Conservation (phyloP, 345 rosid species). For the Eucalyptus cloeziana region DNA sequence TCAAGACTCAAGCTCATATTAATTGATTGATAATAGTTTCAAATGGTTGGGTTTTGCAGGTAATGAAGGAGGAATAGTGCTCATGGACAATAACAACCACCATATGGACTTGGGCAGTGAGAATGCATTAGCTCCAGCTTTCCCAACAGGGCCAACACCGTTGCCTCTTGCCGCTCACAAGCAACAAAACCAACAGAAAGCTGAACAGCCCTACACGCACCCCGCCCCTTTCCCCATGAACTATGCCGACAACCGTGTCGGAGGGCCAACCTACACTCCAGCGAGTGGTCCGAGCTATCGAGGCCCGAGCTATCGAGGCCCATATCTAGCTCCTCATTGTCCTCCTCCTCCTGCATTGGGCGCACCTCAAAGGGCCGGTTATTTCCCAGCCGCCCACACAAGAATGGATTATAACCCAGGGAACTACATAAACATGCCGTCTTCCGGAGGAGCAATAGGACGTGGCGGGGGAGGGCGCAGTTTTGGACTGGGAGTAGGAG, state of each 20-base stretch:
- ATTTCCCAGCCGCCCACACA: neutral
- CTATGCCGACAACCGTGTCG: neutral
- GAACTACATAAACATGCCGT: conserved; percentile 1
- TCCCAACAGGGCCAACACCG: neutral
- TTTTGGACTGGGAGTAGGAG: neutral
- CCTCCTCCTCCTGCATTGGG: neutral
- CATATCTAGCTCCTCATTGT: neutral
- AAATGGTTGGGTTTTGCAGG: conserved; percentile 11
- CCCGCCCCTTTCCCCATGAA: conserved; percentile 5
- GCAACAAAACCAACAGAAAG: neutral
- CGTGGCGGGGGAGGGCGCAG: neutral
- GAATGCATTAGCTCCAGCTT: neutral
- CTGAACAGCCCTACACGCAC: neutral
- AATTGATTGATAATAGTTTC: neutral
- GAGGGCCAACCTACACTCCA: conserved; percentile 14
- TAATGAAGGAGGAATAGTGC: conserved; percentile 3
- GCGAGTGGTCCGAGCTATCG: neutral
- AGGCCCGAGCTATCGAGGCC: neutral
- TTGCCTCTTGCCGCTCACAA: conserved; percentile 3
- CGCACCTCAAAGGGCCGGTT: neutral
- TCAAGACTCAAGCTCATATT: neutral
- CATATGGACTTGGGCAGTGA: neutral
- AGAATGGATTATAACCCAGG: neutral
- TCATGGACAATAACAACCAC: neutral
- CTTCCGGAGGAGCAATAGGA: neutral